Evolutionary conservation across 1,284 basidiomycete species (phyloP).

Genomic region (Coniferiporia sulphurascens): DNA sequence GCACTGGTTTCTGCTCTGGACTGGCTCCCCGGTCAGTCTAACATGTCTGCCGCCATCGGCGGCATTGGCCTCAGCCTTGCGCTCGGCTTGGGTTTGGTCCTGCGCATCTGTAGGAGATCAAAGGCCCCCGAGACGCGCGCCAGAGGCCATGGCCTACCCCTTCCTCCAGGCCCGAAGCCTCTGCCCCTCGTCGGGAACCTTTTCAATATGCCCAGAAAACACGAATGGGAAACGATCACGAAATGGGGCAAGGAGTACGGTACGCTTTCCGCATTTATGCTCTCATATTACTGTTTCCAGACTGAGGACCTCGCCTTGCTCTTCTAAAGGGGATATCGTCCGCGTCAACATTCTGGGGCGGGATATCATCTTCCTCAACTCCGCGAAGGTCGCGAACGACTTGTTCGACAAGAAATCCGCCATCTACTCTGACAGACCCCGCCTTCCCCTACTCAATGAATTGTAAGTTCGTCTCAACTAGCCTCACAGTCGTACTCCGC

Average conservation of each 20-base stretch:
- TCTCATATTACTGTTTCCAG: not conserved
- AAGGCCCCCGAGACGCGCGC: not conserved
- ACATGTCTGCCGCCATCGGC: not conserved
- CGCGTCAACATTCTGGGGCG: constrained; percentile 18
- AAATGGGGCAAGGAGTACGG: constrained; percentile 49
- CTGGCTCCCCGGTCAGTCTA: not conserved
- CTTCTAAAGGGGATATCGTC: constrained; percentile 5
- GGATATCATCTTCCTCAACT: constrained; percentile 25
- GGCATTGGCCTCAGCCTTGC: not conserved
- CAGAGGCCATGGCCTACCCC: constrained; percentile 19
- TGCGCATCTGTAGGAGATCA: not conserved
- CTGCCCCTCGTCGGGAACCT: constrained; percentile 49
- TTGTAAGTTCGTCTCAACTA: not conserved
- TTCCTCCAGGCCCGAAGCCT: constrained; percentile 49
- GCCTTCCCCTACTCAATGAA: constrained; percentile 6
- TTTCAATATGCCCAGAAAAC: constrained; percentile 47
- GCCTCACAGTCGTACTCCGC: not conserved
- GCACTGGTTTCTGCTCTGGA: not conserved
- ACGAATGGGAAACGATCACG: constrained; percentile 52
- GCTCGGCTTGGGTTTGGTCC: not conserved
- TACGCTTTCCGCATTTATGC: constrained; percentile 22
- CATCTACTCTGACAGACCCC: constrained; percentile 26
- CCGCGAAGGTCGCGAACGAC: constrained; percentile 23
- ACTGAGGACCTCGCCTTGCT: no score
- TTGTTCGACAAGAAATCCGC: constrained; percentile 25